Percentiles rank a stretch among this genome's conserved stretches.
These are phyloP conservation scores for Boletellus sp. DNA, from an alignment of 768 basidiomycete genomes.

Conservation along the genomic window DNA sequence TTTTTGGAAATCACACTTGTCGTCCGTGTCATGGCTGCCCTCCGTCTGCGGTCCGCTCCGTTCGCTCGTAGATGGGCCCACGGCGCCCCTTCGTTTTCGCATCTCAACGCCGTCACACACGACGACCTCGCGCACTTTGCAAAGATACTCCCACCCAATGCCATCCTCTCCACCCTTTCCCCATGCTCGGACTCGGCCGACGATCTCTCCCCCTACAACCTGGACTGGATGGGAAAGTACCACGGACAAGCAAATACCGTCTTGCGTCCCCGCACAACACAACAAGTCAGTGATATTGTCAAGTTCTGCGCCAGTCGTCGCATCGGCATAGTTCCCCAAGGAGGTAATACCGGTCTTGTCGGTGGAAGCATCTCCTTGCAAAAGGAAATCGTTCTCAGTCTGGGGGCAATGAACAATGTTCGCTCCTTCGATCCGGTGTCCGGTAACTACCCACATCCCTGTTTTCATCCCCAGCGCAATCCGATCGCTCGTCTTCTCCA, in stretches of 20 bases:
- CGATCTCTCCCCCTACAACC: constrained; percentile 78
- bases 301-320: constrained; percentile 78
- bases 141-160: constrained; percentile 55
- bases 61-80: constrained; percentile 17
- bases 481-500: constrained; percentile 27
- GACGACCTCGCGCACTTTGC: constrained; percentile 66
- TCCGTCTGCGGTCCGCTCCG: not conserved
- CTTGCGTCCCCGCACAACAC: constrained; percentile 80
- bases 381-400: constrained; percentile 84
- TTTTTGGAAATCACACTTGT: too few species aligned
- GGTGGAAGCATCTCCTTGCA: constrained; percentile 88
- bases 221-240: constrained; percentile 97
- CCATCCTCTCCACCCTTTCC: constrained; percentile 66
- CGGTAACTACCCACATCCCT: constrained; percentile 40
- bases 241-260: constrained; percentile 80
- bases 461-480: constrained; percentile 3
- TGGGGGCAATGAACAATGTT: constrained; percentile 77
- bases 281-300: constrained; percentile 86
- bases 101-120: constrained; percentile 48
- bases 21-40: constrained; percentile 10
- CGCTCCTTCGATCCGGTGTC: constrained; percentile 83
- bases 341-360: constrained; percentile 97
- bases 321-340: constrained; percentile 94
- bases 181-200: constrained; percentile 44
- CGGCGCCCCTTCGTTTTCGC: constrained; percentile 16